Percentiles rank a stretch among this genome's conserved stretches.
phyloP scores from a whole-genome alignment of 805 yeast species.

The Wickerhamiella brachini region DNA sequence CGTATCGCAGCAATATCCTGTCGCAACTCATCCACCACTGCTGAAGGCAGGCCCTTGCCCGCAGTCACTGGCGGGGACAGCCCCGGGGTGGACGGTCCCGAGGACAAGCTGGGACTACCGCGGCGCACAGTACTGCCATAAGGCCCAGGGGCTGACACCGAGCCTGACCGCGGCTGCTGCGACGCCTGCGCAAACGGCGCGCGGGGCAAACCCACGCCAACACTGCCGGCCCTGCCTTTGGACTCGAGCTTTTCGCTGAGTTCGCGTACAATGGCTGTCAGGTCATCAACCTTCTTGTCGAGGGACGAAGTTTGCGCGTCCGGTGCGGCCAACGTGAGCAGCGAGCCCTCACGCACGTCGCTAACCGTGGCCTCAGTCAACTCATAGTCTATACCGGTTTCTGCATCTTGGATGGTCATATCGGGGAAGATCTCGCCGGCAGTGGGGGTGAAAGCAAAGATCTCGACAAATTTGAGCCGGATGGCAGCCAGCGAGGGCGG shows the following conservation, averaged over 20 bases:
- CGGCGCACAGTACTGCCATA: background rate
- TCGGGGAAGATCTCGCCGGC: slow-evolving; percentile 54
- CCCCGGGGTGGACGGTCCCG: background rate
- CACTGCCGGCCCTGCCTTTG: background rate
- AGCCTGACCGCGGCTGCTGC: background rate
- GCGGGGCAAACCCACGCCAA: background rate
- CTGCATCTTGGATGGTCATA: slow-evolving; percentile 53
- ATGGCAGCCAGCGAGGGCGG: slow-evolving; percentile 17
- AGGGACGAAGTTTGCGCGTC: slow-evolving; percentile 25
- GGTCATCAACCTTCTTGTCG: slow-evolving; percentile 22
- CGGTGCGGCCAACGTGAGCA: slow-evolving; percentile 43
- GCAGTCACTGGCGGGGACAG: background rate
- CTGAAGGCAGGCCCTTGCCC: background rate
- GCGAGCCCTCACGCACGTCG: slow-evolving; percentile 45
- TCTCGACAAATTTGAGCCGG: slow-evolving; percentile 68
- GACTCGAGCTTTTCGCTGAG: background rate
- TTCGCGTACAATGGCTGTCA: slow-evolving; percentile 15
- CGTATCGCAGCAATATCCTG: slow-evolving; percentile 46
- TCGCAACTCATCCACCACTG: slow-evolving; percentile 25
- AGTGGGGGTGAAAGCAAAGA: slow-evolving; percentile 72
- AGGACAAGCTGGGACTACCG: background rate
- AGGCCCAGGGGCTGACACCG: background rate
- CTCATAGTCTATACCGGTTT: slow-evolving; percentile 55
- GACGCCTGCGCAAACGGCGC: background rate
- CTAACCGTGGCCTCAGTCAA: slow-evolving; percentile 53